Conservation (phyloP, 1,284 basidiomycete species). For the Athelia psychrophila region DNA sequence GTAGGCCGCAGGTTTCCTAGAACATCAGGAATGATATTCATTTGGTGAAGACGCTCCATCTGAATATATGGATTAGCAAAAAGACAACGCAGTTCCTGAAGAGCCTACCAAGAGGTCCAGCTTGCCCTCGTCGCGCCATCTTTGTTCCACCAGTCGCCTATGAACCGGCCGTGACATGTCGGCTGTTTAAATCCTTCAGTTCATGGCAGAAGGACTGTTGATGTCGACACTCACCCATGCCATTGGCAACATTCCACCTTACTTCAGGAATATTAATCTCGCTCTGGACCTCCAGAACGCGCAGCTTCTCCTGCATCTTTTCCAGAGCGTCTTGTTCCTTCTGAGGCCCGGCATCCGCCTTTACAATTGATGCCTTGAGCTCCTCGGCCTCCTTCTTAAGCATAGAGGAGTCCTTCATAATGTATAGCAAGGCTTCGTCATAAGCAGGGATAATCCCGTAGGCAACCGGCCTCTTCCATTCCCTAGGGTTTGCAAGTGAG, state of each 20-base stretch:
- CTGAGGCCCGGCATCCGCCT: conserved; percentile 25
- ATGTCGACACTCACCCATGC: conserved; percentile 56
- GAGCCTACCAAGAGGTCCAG: conserved; percentile 79
- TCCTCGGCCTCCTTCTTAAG: conserved; percentile 45
- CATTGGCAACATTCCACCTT: conserved; percentile 73
- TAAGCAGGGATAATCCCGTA: conserved; percentile 76
- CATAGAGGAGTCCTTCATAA: conserved; percentile 46
- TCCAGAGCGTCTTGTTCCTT: conserved; percentile 35
- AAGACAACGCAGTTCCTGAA: conserved; percentile 1
- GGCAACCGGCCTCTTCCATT: conserved; percentile 69
- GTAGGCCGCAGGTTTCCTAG: conserved; percentile 72
- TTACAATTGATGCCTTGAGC: conserved; percentile 33
- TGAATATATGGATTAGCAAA: conserved; percentile 24
- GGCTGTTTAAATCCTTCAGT: conserved; percentile 31
- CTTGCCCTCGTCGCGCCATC: conserved; percentile 82
- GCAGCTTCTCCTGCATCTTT: conserved; percentile 37
- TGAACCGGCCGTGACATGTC: conserved; percentile 70
- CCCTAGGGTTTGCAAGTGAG: conserved; percentile 44
- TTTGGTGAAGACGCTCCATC: conserved; percentile 91
- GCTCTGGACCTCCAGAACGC: conserved; percentile 59
- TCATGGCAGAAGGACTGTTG: conserved; percentile 3
- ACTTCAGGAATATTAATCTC: conserved; percentile 77
- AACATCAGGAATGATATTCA: conserved; percentile 89
- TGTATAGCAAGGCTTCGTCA: conserved; percentile 74
- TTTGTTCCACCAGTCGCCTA: conserved; percentile 78